Percentiles rank a stretch among this genome's conserved stretches.
phyloP scores from a whole-genome alignment of 495 filamentous ascomycete species.

The Trichoderma gamsii region DNA sequence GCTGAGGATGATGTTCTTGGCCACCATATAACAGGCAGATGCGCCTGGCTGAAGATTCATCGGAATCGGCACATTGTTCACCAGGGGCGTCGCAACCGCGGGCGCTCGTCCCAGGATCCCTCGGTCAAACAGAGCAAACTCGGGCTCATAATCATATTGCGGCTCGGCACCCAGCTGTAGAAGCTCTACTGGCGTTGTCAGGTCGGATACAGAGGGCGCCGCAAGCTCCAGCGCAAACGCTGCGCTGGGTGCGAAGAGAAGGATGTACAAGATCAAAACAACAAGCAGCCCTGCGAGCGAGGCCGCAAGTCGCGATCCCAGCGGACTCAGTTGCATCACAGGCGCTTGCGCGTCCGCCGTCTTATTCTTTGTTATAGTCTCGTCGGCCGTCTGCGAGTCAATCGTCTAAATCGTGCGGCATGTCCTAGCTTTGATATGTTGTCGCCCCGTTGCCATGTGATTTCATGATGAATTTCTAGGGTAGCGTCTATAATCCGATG shows the following conservation, averaged over 20 bases:
- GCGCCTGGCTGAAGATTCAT: constrained; percentile 53
- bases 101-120: constrained; percentile 57
- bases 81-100: constrained; percentile 41
- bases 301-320: constrained; percentile 65
- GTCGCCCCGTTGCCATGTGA: neutral
- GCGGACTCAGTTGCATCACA: constrained; percentile 56
- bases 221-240: constrained; percentile 53
- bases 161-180: neutral
- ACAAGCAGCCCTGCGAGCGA: constrained; percentile 52
- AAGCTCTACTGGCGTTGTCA: neutral
- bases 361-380: neutral
- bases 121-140: constrained; percentile 53
- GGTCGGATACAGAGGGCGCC: constrained; percentile 10
- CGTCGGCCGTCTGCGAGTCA: neutral
- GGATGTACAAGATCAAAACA: constrained; percentile 50
- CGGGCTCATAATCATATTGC: constrained; percentile 43
- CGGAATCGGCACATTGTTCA: constrained; percentile 55
- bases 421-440: neutral
- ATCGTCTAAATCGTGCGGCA: constrained; percentile 6
- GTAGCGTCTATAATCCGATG: neutral
- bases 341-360: constrained; percentile 27
- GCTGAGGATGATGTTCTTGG: constrained; percentile 17
- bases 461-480: neutral
- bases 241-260: constrained; percentile 48
- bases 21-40: constrained; percentile 37